A percentile compares a stretch with the other conserved stretches of the same genome.
These are phyloP conservation scores for Spatholobus suberectus DNA, from an alignment of 306 rosid species.

Conservation along the genomic window DNA sequence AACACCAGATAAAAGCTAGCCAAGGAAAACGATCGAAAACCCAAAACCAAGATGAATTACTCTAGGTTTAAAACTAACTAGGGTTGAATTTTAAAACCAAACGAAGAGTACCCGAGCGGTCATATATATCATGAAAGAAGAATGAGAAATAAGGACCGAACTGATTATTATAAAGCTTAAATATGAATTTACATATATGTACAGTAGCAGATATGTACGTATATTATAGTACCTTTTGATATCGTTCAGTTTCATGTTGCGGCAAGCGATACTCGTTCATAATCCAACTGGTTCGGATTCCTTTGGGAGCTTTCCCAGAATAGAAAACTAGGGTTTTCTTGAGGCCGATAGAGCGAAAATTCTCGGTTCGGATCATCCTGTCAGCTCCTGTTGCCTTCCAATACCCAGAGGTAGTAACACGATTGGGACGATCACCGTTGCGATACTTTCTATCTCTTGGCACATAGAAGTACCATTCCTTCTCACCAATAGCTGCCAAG, in stretches of 20 bases:
- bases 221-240: constrained; percentile 82
- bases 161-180: neutral
- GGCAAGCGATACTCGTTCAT: constrained; percentile 99
- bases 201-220: neutral
- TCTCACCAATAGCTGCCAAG: constrained; percentile 97
- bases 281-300: constrained; percentile 95
- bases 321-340: constrained; percentile 99
- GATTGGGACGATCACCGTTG: constrained; percentile 92
- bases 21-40: neutral
- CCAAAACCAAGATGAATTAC: constrained; percentile 8
- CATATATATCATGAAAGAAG: neutral
- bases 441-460: constrained; percentile 92
- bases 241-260: constrained; percentile 91
- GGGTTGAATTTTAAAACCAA: constrained; percentile 33
- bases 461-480: constrained; percentile 98
- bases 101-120: neutral
- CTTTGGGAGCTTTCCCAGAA: constrained; percentile 97
- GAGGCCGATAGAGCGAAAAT: constrained; percentile 78
- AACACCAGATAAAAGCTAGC: neutral
- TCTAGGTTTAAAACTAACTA: constrained; percentile 10
- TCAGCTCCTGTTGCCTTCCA: constrained; percentile 99
- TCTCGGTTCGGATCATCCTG: constrained; percentile 84
- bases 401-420: constrained; percentile 93
- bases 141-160: neutral
- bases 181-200: no score